These are phyloP conservation scores for Kurtzmaniella quercitrusa DNA, from an alignment of 1,139 yeast species.

Conservation along the genomic window DNA sequence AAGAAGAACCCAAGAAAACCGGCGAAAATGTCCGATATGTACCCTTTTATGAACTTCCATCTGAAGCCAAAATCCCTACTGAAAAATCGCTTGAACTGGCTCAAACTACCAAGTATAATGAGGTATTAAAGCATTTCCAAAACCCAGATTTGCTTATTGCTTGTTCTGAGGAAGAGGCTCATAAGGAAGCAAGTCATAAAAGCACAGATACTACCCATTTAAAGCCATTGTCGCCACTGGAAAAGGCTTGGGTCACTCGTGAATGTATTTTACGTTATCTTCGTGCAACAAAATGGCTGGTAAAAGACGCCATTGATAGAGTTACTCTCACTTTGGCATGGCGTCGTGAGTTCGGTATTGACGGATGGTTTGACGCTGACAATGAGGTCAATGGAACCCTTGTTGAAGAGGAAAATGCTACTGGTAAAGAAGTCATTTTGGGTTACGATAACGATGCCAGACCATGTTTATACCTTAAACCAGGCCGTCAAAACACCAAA, in stretches of 20 bases:
- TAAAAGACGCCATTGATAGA: conserved; percentile 36
- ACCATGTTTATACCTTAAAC: conserved; percentile 47
- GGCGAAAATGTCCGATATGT: conserved; percentile 17
- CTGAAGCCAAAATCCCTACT: conserved; percentile 47
- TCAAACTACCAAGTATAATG: conserved; percentile 54
- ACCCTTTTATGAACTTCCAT: conserved; percentile 55
- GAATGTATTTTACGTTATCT: conserved; percentile 47
- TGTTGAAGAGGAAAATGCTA: conserved; percentile 36
- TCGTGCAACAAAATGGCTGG: conserved; percentile 46
- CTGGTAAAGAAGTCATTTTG: conserved; percentile 46
- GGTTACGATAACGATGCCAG: conserved; percentile 46
- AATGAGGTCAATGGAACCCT: conserved; percentile 32
- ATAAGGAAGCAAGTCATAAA: conserved; percentile 18
- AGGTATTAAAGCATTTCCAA: conserved; percentile 58
- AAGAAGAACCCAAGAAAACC: conserved; percentile 9
- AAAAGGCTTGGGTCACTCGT: conserved; percentile 44
- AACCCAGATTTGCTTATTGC: conserved; percentile 39
- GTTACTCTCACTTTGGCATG: conserved; percentile 42
- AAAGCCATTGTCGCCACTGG: conserved; percentile 23
- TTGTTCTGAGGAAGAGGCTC: conserved; percentile 30
- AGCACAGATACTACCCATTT: conserved; percentile 17
- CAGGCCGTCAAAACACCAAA: conserved; percentile 48
- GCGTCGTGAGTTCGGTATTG: conserved; percentile 46
- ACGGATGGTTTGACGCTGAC: conserved; percentile 26
- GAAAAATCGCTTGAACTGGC: conserved; percentile 46